phyloP scores from a whole-genome alignment of 495 filamentous ascomycete species.

The Xanthoparmelia taractica region DNA sequence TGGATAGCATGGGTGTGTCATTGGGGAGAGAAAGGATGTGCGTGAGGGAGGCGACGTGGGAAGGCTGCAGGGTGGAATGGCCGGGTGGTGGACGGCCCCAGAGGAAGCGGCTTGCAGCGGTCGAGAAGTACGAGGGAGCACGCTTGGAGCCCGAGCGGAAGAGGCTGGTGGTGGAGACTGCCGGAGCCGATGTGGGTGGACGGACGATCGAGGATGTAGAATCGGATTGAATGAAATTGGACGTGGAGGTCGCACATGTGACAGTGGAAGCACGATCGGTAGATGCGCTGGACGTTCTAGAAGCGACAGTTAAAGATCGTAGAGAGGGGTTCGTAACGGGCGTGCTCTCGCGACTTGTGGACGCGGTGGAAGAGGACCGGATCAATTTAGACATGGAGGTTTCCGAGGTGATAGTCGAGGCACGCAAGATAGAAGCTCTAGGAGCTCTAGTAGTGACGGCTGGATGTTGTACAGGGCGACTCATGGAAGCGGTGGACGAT shows the following conservation, averaged over 20 bases:
- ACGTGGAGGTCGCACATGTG: neutral
- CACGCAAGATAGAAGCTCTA: neutral
- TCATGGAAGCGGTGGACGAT: neutral
- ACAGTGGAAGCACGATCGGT: neutral
- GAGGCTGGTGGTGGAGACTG: neutral
- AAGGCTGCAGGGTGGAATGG: neutral
- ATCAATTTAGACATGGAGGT: neutral
- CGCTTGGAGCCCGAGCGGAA: neutral
- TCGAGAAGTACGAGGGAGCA: neutral
- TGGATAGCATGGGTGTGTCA: neutral
- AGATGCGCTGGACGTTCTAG: neutral
- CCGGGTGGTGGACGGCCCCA: conserved; percentile 1
- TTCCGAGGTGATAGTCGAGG: neutral
- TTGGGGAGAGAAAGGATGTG: conserved; percentile 1
- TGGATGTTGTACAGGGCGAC: neutral
- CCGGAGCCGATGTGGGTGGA: neutral
- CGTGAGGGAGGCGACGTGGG: neutral
- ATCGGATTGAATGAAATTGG: neutral
- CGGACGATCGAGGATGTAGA: neutral
- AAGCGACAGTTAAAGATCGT: neutral
- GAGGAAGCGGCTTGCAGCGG: neutral
- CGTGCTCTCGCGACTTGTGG: neutral
- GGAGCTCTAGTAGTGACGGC: neutral
- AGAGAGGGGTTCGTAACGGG: neutral
- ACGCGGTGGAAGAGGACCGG: conserved; percentile 1